These are phyloP conservation scores for Pestalotiopsis sp. DNA, from an alignment of 2,329 filamentous ascomycete species.

Conservation along the genomic window DNA sequence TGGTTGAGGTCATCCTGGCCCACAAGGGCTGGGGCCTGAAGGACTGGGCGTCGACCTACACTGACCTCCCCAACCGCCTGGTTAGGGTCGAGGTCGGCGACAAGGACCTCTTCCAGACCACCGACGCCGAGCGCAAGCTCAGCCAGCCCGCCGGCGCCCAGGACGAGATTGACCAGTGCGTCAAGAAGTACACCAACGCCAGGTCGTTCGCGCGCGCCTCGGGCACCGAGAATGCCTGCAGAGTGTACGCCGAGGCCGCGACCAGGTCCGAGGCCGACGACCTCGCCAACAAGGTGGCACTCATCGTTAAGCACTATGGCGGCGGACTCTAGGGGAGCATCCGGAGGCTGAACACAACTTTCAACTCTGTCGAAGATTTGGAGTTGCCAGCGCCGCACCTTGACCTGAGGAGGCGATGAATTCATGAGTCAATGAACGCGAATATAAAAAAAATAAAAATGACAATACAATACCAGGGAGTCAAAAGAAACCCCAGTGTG, in stretches of 20 bases:
- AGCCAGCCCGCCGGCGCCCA: constrained; percentile 80
- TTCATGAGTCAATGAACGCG: constrained; percentile 4
- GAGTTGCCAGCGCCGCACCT: background rate
- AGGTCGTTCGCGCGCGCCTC: constrained; percentile 90
- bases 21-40: constrained; percentile 90
- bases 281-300: constrained; percentile 80
- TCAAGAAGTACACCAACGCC: constrained; percentile 88
- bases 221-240: constrained; percentile 77
- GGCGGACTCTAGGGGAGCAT: constrained; percentile 19
- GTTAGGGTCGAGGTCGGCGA: constrained; percentile 88
- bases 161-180: constrained; percentile 81
- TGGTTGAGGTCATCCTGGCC: constrained; percentile 93
- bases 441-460: background rate
- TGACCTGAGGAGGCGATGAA: background rate
- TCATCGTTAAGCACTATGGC: constrained; percentile 68
- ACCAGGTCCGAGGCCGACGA: constrained; percentile 90
- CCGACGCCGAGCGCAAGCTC: constrained; percentile 88
- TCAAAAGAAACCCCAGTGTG: background rate
- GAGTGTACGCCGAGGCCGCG: constrained; percentile 87
- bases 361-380: background rate
- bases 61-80: constrained; percentile 92
- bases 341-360: background rate
- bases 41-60: constrained; percentile 93
- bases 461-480: background rate
- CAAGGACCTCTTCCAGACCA: constrained; percentile 87